phyloP scores from a whole-genome alignment of 2,329 filamentous ascomycete genomes.

The Microcera coccophila region DNA sequence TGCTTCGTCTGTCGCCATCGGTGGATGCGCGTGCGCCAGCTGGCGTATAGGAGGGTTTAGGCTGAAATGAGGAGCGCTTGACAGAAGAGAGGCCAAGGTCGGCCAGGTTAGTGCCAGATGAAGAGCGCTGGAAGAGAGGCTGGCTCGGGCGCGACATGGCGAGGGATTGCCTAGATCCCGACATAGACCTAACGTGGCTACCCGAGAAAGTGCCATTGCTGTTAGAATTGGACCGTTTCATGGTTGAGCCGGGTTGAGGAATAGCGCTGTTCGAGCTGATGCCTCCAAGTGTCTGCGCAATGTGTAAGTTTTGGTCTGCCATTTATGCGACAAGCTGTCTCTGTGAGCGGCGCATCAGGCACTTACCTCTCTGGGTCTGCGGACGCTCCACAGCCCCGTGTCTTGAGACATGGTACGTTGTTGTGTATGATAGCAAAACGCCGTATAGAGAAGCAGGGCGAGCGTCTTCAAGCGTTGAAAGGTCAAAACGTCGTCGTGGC shows the following conservation, averaged over 20 bases:
- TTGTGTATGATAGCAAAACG: constrained; percentile 8
- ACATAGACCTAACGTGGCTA: constrained; percentile 76
- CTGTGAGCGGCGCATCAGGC: constrained; percentile 10
- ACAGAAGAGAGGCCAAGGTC: constrained; percentile 80
- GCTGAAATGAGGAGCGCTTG: constrained; percentile 76
- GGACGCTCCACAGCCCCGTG: constrained; percentile 83
- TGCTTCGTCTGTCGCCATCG: constrained; percentile 66
- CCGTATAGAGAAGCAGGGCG: constrained; percentile 9
- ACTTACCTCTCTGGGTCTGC: constrained; percentile 80
- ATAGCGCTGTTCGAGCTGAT: constrained; percentile 80
- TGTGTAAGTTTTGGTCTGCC: constrained; percentile 16
- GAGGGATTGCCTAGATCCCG: constrained; percentile 79
- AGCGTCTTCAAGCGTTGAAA: constrained; percentile 3
- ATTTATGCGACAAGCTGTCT: constrained; percentile 15
- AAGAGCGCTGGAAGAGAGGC: constrained; percentile 80
- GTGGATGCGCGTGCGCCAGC: constrained; percentile 42
- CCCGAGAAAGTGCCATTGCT: constrained; percentile 60
- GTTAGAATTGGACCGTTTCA: constrained; percentile 87
- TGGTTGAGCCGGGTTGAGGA: constrained; percentile 84
- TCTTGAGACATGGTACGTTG: constrained; percentile 71
- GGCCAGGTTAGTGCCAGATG: constrained; percentile 74
- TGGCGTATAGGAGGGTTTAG: constrained; percentile 57
- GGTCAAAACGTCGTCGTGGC: constrained; percentile 4
- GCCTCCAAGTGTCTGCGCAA: constrained; percentile 71
- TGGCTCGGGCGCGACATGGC: constrained; percentile 80